These are phyloP conservation scores for Giardia duodenalis DNA, from an alignment of 208 protist genomes.

Conservation along the genomic window DNA sequence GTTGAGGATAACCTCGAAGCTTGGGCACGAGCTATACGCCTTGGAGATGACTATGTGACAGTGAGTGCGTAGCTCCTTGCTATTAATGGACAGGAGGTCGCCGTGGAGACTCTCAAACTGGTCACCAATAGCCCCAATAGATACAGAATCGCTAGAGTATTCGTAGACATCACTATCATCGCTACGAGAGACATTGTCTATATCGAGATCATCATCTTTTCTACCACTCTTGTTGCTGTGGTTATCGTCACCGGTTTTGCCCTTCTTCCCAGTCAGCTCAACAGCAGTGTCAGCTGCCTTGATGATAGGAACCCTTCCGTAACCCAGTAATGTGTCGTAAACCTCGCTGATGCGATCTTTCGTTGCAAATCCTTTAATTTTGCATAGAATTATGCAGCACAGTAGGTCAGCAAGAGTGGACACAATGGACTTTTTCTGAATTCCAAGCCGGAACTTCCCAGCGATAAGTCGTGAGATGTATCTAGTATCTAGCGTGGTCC, in stretches of 20 bases:
- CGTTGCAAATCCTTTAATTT: neutral
- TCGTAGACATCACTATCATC: neutral
- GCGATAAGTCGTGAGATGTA: constrained; percentile 80
- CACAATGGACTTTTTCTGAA: constrained; percentile 80
- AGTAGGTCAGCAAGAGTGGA: constrained; percentile 73
- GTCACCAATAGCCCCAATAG: neutral
- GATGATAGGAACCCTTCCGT: constrained; percentile 41
- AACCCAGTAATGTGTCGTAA: constrained; percentile 27
- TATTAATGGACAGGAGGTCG: neutral
- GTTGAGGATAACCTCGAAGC: neutral
- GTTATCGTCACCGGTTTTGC: neutral
- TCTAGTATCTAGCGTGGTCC: constrained; percentile 67
- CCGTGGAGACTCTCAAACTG: neutral
- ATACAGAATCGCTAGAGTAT: neutral
- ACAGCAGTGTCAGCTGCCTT: constrained; percentile 54
- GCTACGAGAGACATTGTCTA: neutral
- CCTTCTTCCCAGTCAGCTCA: constrained; percentile 50
- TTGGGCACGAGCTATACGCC: neutral
- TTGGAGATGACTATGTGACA: neutral
- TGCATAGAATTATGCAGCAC: constrained; percentile 31
- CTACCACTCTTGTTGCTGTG: neutral
- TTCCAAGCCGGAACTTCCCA: constrained; percentile 85
- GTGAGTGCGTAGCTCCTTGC: neutral
- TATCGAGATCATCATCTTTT: neutral
- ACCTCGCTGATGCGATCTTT: neutral